Evolutionary conservation across 1,284 basidiomycete species (phyloP).

Genomic region (Malassezia psittaci): DNA sequence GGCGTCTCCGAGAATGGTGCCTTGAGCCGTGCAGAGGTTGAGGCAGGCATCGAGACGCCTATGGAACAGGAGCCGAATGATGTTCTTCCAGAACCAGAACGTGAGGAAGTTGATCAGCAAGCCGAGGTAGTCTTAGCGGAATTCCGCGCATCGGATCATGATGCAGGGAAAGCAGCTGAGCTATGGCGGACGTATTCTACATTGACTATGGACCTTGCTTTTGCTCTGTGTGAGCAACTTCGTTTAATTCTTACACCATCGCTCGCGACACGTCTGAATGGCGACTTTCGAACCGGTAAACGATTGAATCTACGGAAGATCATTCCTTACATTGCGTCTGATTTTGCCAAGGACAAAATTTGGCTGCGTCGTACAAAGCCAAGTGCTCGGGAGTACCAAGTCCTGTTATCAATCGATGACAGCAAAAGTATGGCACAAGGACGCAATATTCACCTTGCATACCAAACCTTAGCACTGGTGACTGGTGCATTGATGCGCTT

Average conservation of each 20-base stretch:
- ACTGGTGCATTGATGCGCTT: constrained; percentile 79
- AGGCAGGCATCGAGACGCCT: constrained; percentile 54
- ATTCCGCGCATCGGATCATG: constrained; percentile 60
- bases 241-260: constrained; percentile 94
- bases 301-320: constrained; percentile 99
- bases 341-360: constrained; percentile 99
- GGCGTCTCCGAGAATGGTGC: constrained; percentile 21
- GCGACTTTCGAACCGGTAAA: constrained; percentile 96
- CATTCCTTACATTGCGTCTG: constrained; percentile 93
- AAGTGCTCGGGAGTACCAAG: constrained; percentile 87
- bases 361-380: constrained; percentile 93
- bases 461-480: constrained; percentile 84
- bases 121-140: constrained; percentile 39
- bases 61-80: constrained; percentile 20
- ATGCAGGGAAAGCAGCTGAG: constrained; percentile 57
- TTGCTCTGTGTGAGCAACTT: constrained; percentile 69
- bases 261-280: constrained; percentile 81
- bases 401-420: constrained; percentile 88
- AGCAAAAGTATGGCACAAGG: constrained; percentile 92
- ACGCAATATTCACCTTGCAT: constrained; percentile 84
- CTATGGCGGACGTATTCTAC: constrained; percentile 85
- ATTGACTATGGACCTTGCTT: constrained; percentile 80
- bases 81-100: constrained; percentile 30
- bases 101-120: constrained; percentile 23
- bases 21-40: constrained; percentile 32